phyloP scores from a whole-genome alignment of 1,139 yeast species.

The Suhomyces maxii region DNA sequence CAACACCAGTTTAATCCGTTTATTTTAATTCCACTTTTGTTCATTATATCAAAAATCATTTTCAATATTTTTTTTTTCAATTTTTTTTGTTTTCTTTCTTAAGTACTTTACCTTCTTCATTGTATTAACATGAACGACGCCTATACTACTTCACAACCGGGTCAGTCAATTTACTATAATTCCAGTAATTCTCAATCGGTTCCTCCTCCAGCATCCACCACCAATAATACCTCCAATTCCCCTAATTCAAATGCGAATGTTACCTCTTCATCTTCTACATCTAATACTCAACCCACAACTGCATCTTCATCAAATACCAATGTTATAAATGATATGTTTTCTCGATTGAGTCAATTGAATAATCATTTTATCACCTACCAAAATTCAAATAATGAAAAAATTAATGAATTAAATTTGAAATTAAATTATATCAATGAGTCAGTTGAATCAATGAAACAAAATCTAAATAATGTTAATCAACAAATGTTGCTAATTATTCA shows the following conservation, averaged over 20 bases:
- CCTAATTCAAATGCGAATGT: constrained; percentile 2
- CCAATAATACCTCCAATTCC: constrained; percentile 6
- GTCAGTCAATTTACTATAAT: constrained; percentile 14
- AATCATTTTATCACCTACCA: constrained; percentile 22
- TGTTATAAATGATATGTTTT: constrained; percentile 11
- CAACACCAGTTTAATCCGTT: too few species aligned
- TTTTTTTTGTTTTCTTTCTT: constrained; percentile 3
- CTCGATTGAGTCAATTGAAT: constrained; percentile 17
- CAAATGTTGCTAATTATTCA: constrained; percentile 14
- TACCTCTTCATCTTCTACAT: constrained; percentile 1
- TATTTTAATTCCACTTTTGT: too few species aligned
- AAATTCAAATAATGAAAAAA: constrained; percentile 21
- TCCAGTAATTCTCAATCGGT: constrained; percentile 1
- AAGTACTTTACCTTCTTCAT: constrained; percentile 1
- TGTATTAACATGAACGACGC: constrained; percentile 15
- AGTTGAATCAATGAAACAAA: constrained; percentile 17
- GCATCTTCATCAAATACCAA: constrained; percentile 2
- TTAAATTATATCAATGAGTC: constrained; percentile 28
- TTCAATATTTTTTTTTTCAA: background rate
- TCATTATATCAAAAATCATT: too few species aligned
- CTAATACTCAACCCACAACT: constrained; percentile 1
- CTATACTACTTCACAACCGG: constrained; percentile 11
- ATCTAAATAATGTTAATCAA: constrained; percentile 14
- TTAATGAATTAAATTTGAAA: constrained; percentile 26
- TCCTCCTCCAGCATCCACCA: background rate